Evolutionary conservation across 2,329 filamentous ascomycete species (phyloP), one percentile per base, ranked within the genome.

Genomic region (Dryadomyces quercivorus): DNA sequence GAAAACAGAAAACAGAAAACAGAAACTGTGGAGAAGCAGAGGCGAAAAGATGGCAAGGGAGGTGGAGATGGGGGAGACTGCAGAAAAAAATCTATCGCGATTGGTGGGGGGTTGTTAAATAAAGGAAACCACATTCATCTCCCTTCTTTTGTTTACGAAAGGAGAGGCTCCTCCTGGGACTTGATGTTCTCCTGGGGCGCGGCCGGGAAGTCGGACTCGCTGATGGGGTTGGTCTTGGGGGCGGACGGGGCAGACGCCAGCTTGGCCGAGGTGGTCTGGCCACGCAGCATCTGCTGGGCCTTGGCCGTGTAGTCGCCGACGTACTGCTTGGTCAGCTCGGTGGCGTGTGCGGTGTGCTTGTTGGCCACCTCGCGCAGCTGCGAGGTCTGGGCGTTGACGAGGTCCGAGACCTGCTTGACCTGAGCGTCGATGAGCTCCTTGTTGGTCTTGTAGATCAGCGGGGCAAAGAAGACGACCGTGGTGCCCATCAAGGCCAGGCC

Each of bases 391-490:
- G 76, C 72, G 65, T 76, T 77, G 64, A 85, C 71, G 43, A 83
- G 64, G 36, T 82, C 73, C 45, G 75, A 74, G 53, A 74, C 78
- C 58, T 79, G 72, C 66, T 77, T 70, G 61, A 86, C 65, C 61
- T 85, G 77, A 59, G 74, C 67, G 63, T 86, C 83, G 62, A 86
- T 86, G 56, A 85, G 67, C 70, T 86, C 82, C 72, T 85, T 75
- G 75, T 86, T 86, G 62, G 75, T 74, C 61, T 75, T 75, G 70
- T 86, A 86, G 64, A 85, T 63, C 52, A 86, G 73, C 34, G 83
- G 83, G 13, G 72, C 73, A 56, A 83, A 72, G 72, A 86, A 86
- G 56, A 77, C 63, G 51, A 80, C 66, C 13, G 79, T 79, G 56
- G 79, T 80, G 59, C 69, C 71, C 61, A 85, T 72, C 59, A 86